Conservation (phyloP, 257 asterid species). For the Scutellaria baicalensis region DNA sequence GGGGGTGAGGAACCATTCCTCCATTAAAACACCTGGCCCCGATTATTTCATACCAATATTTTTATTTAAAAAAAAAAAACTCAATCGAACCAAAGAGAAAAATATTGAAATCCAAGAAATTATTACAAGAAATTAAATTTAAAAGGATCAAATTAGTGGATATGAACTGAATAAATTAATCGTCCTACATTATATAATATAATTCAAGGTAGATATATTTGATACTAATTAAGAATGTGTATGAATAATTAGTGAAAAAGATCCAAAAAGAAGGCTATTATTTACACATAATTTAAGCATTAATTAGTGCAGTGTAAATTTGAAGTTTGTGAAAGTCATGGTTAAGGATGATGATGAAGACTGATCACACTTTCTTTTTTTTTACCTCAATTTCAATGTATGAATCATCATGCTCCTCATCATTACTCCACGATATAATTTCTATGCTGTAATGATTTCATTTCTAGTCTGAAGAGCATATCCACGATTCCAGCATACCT, state of each 20-base stretch:
- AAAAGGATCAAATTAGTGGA: too few species aligned
- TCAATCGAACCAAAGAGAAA: neutral
- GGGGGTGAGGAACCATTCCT: constrained; percentile 13
- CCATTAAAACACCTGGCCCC: neutral
- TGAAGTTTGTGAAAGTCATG: constrained; percentile 30
- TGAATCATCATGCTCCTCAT: constrained; percentile 36
- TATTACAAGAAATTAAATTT: neutral
- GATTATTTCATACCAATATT: neutral
- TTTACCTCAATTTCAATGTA: constrained; percentile 23
- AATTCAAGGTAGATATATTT: too few species aligned
- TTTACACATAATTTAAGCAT: constrained; percentile 46
- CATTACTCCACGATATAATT: constrained; percentile 22
- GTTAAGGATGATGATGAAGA: constrained; percentile 30
- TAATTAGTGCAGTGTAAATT: neutral
- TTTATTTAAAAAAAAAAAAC: neutral
- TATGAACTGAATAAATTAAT: constrained; percentile 1
- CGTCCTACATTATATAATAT: too few species aligned
- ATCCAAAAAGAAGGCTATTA: constrained; percentile 30
- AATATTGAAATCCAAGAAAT: neutral
- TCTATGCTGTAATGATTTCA: constrained; percentile 15
- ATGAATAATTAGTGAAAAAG: neutral
- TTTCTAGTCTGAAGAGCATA: constrained; percentile 59
- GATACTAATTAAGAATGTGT: neutral
- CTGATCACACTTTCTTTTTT: neutral
- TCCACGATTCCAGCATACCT: constrained; percentile 79